Evolutionary conservation across 192 early-diverging fungal genomes (phyloP), one percentile per base, ranked within the genome.

Genomic region (Podila epigama): DNA sequence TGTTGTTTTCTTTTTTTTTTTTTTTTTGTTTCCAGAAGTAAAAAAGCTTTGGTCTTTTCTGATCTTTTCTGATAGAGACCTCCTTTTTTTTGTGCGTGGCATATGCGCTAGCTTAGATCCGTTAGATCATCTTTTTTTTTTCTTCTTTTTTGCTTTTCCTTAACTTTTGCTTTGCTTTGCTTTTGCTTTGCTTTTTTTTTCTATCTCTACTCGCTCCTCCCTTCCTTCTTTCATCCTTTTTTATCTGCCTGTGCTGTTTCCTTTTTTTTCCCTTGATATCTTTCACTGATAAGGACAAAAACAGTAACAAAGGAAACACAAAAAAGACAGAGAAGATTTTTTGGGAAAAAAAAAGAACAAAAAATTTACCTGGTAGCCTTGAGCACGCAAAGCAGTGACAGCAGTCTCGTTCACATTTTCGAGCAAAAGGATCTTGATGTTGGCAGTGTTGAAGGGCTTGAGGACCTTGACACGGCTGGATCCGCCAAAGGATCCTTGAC

Each of bases 401-500:
- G 92, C 92, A 60, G 86, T 90, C 51, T 84, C 81, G 77, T 91
- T 92, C 50, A 95, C 81, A 63, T 95, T 95, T 87, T 99, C 97
- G 32, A 99, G 84, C 63, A 99, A 80, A 37, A 99, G 85, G 61
- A 98, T 87, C 83, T 97, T 98, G 83, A 98, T 90, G 68, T 97
- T 93, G 60, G 88, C 85, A 53, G 89, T 89, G 82, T 92, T 81
- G 85, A 96, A 95, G 32, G 94, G 94, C 84, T 90, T 89, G 34
- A 92, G 82, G 20, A 77, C 33, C 61, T 77, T 77, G 13, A 65
- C 68, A 42, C 81, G 83, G 16, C 57, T 60, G 28, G 64, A 68
- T 22, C 69, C 65, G 9, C 78, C 69, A 42, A 70, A 60, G 29
- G 69, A 80, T 6, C 69, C 85, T 35, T 84, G 79, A 40, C 67